Percentiles rank a stretch among this genome's conserved stretches.
These are phyloP conservation scores for Coemansia brasiliensis DNA, from an alignment of 192 early-diverging fungal genomes.

Conservation along the genomic window DNA sequence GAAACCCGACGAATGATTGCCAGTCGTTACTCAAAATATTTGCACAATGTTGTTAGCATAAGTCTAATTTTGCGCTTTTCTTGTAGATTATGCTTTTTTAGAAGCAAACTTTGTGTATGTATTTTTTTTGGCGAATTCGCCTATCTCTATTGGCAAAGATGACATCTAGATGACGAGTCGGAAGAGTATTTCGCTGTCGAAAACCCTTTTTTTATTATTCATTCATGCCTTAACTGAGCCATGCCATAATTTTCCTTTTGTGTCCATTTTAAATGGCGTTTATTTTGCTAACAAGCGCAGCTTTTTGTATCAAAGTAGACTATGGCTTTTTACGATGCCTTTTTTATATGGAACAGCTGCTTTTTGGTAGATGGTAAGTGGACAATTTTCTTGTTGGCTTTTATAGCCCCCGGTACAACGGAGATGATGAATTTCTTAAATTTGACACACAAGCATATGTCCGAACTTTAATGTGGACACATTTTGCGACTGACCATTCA, in stretches of 20 bases:
- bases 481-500: slow-evolving; percentile 35
- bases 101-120: neutral
- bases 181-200: slow-evolving; percentile 76
- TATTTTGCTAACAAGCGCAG: neutral
- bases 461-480: slow-evolving; percentile 43
- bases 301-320: neutral
- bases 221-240: slow-evolving; percentile 68
- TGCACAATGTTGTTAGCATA: neutral
- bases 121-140: neutral
- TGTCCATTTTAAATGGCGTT: neutral
- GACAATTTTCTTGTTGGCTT: neutral
- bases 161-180: slow-evolving; percentile 80
- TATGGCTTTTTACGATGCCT: neutral
- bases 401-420: neutral
- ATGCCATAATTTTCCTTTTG: neutral
- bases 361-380: no score
- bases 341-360: no score
- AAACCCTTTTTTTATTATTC: slow-evolving; percentile 64
- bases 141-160: slow-evolving; percentile 56
- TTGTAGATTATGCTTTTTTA: neutral
- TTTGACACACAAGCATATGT: slow-evolving; percentile 55
- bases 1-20: slow-evolving; percentile 46
- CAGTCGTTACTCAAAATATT: neutral
- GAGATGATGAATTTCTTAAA: slow-evolving; percentile 35
- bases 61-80: neutral